Base-by-base conservation (phyloP, 257 asterid species). In the Fraxinus anomala region DNA sequence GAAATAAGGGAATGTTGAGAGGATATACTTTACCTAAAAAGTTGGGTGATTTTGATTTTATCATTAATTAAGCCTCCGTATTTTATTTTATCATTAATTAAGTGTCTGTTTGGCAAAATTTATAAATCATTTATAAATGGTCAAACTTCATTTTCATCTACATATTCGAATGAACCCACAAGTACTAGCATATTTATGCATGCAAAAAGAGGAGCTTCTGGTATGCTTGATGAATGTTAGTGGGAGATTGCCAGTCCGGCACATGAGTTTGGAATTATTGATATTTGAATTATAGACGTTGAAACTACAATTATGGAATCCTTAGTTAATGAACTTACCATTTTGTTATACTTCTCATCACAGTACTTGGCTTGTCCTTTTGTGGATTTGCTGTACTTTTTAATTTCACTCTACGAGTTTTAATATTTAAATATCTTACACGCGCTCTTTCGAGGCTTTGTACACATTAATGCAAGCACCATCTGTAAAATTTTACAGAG, bases 281-380 rank as follows among this genome's bases (percentile, higher is more conserved):
- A 56, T 24, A 21, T 40, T 1, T 23, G 36, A 71, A 40, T 23
- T 71, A 2, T 30, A 26, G 6, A 63, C 1, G 1, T 24, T 24
- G 69, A 10, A 75, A 80, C 67, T 71, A 1, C 37, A 13, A 31
- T 23, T 9, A 14, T 33, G 7, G 67, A 59, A n/a, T 59, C 67
- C 34, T 63, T 12, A 26, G 69, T 63, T 26, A 63, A 69, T 61
- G 6, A 66, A 68, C n/a, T 61, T 9, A 68, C 70, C 28, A 28
- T 28, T 54, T 21, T 13, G 17, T 65, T 70, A 36, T 47, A 76
- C 17, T 28, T 63, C 49, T 16, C 49, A 54, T 42, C 49, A 21
- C 63, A 63, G 76, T 36, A 36, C 56, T 72, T 75, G 56, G 3
- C 11, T 70, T 28, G 65, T 44, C 54, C 69, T 73, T 34, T 73